Evolutionary conservation across 2,329 filamentous ascomycete species (phyloP), one percentile per base, ranked within the genome.

Genomic region (Fusarium papillatum): DNA sequence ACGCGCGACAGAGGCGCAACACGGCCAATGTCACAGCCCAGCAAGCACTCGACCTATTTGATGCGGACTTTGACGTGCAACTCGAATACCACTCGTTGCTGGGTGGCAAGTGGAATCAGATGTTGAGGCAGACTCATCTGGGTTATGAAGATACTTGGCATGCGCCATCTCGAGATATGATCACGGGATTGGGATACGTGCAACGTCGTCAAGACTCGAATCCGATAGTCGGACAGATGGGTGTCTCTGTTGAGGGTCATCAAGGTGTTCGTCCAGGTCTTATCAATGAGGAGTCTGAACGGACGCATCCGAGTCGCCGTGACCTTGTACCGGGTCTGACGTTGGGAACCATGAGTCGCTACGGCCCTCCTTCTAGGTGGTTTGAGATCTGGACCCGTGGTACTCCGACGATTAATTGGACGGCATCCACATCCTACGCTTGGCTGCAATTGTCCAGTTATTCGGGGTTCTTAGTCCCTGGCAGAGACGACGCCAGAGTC

Each of bases 301-400:
- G 80, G 77, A 88, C 80, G 70, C 88, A 79, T 84, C 88, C 79
- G 64, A 86, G 69, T 72, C 81, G 70, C 55, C 74, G 75, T 2
- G 84, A 83, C 76, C 79, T 85, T 19, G 89, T 94, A 8, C 91
- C 92, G 0, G 92, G 93, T 29, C 85, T 93, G 5, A 86, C 87
- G 0, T 83, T 93, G 5, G 89, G 89, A 11, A 84, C 88, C 0
- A 85, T 94, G 69, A 91, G 90, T 71, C 89, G 88, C 0, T 93
- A 92, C 68, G 90, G 91, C 2, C 86, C 88, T 0, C 78, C 81
- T 1, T 86, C 84, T 0, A 87, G 91, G 46, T 93, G 89, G 86
- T 90, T 94, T 65, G 92, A 94, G 26, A 84, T 94, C 34, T 94
- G 90, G 77, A 88, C 87, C 9, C 88, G 91, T 5, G 92, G 92